Conservation (phyloP, 352 stramenopile species). For the Elongisporangium undulatum region DNA sequence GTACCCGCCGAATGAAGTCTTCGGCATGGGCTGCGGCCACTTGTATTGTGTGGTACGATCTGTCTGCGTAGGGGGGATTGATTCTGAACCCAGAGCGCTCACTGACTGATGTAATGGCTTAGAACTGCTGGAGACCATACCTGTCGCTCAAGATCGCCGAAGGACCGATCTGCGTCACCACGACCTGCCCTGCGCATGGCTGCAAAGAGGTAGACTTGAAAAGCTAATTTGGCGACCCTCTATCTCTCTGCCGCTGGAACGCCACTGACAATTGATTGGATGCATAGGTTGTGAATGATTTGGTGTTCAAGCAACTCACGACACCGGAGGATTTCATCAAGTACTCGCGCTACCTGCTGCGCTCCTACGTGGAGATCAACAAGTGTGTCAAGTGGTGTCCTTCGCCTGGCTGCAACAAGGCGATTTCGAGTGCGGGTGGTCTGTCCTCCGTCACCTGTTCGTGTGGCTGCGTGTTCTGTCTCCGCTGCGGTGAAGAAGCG, state of each 20-base stretch:
- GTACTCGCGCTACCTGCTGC: conserved; percentile 92
- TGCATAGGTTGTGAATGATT: conserved; percentile 52
- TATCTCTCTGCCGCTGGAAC: neutral
- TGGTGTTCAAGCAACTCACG: conserved; percentile 69
- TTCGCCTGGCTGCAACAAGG: conserved; percentile 93
- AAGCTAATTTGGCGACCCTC: neutral
- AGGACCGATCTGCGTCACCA: conserved; percentile 91
- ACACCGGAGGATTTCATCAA: conserved; percentile 70
- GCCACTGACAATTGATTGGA: neutral
- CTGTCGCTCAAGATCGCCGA: conserved; percentile 87
- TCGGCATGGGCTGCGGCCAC: conserved; percentile 96
- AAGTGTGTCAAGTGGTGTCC: conserved; percentile 97
- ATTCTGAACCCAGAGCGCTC: neutral
- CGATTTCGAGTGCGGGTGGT: conserved; percentile 84
- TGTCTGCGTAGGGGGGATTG: neutral
- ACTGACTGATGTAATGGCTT: neutral
- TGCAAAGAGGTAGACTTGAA: conserved; percentile 86
- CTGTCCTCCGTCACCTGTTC: conserved; percentile 76
- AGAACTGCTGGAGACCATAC: conserved; percentile 85
- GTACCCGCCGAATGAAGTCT: conserved; percentile 58
- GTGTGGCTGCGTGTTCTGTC: conserved; percentile 88
- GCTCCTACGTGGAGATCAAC: conserved; percentile 98
- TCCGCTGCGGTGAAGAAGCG: conserved; percentile 95
- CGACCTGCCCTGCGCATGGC: conserved; percentile 93
- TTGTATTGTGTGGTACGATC: conserved; percentile 91